Percentiles rank a stretch among this genome's conserved stretches.
These are phyloP conservation scores for Arthonia radiata DNA, from an alignment of 495 filamentous ascomycete species.

Conservation along the genomic window DNA sequence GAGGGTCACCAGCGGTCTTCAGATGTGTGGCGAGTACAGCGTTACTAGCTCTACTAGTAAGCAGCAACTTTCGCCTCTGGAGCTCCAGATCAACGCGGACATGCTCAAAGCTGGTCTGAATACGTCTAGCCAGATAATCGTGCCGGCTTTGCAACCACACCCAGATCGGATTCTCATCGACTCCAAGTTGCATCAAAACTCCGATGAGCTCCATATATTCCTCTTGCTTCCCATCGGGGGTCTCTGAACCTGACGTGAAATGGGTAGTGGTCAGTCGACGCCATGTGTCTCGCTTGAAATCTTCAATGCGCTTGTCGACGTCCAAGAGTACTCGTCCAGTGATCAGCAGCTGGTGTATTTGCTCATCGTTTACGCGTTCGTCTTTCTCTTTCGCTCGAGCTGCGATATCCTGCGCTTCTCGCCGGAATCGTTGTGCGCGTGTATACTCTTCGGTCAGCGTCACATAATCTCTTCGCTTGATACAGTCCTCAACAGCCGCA, in stretches of 20 bases:
- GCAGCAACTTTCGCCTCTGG: constrained; percentile 52
- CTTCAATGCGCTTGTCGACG: constrained; percentile 56
- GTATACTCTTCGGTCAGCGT: constrained; percentile 64
- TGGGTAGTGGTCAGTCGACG: constrained; percentile 28
- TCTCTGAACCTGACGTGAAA: constrained; percentile 16
- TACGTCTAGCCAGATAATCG: constrained; percentile 67
- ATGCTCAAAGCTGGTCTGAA: constrained; percentile 50
- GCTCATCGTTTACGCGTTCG: constrained; percentile 34
- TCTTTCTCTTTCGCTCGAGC: constrained; percentile 22
- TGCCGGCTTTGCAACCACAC: constrained; percentile 76
- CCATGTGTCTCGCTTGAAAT: constrained; percentile 80
- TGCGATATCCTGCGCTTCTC: constrained; percentile 41
- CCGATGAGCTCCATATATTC: constrained; percentile 77
- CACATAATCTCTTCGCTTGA: constrained; percentile 76
- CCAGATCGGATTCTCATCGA: constrained; percentile 89
- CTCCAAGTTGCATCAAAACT: constrained; percentile 69
- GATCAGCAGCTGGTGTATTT: constrained; percentile 63
- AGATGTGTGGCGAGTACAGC: constrained; percentile 48
- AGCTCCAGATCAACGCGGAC: constrained; percentile 82
- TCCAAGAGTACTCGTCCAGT: constrained; percentile 90
- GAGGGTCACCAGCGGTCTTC: constrained; percentile 38
- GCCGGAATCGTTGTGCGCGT: constrained; percentile 47
- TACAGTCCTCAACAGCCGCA: constrained; percentile 51
- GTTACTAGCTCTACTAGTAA: constrained; percentile 39
- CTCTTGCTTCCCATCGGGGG: constrained; percentile 30